phyloP scores from a whole-genome alignment of 2,329 filamentous ascomycete genomes.

The Sphaerostilbella broomeana region DNA sequence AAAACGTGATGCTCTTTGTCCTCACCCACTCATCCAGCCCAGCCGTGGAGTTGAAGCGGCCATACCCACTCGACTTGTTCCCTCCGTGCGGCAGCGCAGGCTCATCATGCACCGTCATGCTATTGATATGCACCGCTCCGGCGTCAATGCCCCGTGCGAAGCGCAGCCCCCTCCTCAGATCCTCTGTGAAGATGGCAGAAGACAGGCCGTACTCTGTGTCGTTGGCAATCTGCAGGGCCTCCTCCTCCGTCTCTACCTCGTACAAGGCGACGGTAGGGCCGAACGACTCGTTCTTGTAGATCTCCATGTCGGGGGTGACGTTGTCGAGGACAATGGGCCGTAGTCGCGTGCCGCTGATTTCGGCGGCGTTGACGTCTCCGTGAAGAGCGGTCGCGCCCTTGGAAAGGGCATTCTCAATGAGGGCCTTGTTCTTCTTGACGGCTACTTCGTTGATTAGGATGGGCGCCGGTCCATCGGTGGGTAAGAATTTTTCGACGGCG shows the following conservation, averaged over 20 bases:
- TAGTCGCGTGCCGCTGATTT: conserved; percentile 37
- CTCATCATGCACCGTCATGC: conserved; percentile 61
- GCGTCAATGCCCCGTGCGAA: conserved; percentile 59
- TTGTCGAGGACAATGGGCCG: conserved; percentile 61
- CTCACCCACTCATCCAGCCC: conserved; percentile 57
- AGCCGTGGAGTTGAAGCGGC: conserved; percentile 48
- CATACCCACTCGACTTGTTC: conserved; percentile 57
- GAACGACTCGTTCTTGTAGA: conserved; percentile 71
- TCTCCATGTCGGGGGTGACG: conserved; percentile 59
- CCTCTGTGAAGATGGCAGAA: conserved; percentile 65
- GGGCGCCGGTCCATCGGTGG: conserved; percentile 55
- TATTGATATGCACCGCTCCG: conserved; percentile 63
- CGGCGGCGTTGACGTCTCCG: conserved; percentile 29
- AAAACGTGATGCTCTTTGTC: conserved; percentile 58
- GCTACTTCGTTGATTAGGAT: conserved; percentile 64
- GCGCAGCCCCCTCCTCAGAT: conserved; percentile 52
- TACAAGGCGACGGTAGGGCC: conserved; percentile 67
- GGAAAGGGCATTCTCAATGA: conserved; percentile 59
- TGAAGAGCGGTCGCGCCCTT: conserved; percentile 55
- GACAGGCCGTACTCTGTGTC: conserved; percentile 74
- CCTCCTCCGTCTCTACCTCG: conserved; percentile 60
- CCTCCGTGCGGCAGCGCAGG: conserved; percentile 58
- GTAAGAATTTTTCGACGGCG: conserved; percentile 37
- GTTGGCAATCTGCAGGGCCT: conserved; percentile 68
- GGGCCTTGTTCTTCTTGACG: conserved; percentile 56